Evolutionary conservation across 345 rosid genomes (phyloP).

Genomic region (Aethionema arabicum): DNA sequence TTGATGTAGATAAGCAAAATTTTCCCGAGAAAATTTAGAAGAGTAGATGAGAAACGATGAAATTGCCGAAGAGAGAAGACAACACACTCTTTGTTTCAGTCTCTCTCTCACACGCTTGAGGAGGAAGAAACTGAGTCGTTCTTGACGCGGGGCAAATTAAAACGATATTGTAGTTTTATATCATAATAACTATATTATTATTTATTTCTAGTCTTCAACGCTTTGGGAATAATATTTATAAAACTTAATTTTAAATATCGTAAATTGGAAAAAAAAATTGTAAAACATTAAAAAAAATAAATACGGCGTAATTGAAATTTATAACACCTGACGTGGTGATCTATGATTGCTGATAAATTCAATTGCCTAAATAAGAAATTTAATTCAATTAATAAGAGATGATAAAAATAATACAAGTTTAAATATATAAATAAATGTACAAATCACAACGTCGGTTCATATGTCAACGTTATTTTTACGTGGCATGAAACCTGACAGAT

Average conservation of each 20-base stretch:
- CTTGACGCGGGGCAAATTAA: constrained; percentile 39
- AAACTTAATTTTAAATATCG: no score
- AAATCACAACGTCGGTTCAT: constrained; percentile 34
- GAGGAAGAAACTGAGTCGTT: constrained; percentile 38
- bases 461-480: constrained; percentile 31
- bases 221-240: neutral
- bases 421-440: constrained; percentile 8
- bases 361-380: neutral
- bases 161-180: constrained; percentile 16
- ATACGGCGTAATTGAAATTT: no score
- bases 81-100: constrained; percentile 17
- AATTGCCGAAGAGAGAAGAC: constrained; percentile 23
- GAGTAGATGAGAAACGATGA: constrained; percentile 42
- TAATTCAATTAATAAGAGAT: neutral
- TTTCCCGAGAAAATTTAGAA: neutral
- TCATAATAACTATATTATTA: no score
- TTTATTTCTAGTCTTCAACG: no score
- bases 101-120: constrained; percentile 23
- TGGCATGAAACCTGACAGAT: constrained; percentile 34
- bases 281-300: neutral
- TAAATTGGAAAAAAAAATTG: neutral
- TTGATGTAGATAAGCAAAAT: neutral
- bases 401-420: neutral
- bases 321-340: neutral
- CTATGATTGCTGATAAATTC: neutral